These are phyloP conservation scores for Zymoseptoria ardabiliae DNA, from an alignment of 2,329 filamentous ascomycete genomes.

Conservation along the genomic window DNA sequence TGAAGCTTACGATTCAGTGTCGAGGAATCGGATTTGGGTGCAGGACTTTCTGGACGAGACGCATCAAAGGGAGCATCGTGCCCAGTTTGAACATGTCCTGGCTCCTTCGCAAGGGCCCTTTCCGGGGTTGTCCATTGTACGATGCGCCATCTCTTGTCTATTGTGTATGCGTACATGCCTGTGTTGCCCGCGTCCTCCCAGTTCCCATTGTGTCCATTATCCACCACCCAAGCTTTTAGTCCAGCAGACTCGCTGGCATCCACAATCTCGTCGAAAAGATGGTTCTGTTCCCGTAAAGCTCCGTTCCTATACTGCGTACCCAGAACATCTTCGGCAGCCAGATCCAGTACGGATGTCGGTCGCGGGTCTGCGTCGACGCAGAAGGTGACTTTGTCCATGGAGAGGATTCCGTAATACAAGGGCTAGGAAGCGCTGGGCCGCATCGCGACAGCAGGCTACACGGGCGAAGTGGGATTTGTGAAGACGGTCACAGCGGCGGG, in stretches of 20 bases:
- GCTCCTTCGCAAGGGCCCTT: too few species aligned
- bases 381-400: constrained; percentile 4
- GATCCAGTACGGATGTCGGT: constrained; percentile 12
- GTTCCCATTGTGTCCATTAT: background rate
- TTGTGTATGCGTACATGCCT: constrained; percentile 8
- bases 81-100: too few species aligned
- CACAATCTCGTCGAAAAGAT: constrained; percentile 5
- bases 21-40: background rate
- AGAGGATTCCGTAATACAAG: background rate
- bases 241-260: background rate
- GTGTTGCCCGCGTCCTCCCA: background rate
- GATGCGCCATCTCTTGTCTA: constrained; percentile 11
- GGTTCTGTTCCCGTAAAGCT: constrained; percentile 1
- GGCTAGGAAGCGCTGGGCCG: background rate
- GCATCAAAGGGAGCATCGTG: too few species aligned
- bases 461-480: background rate
- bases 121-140: constrained; percentile 12
- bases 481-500: background rate
- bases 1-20: constrained; percentile 1
- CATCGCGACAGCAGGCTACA: background rate
- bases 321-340: constrained; percentile 1
- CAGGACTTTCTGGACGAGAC: background rate
- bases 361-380: constrained; percentile 13
- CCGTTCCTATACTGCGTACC: constrained; percentile 2
- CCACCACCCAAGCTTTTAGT: background rate